Conservation (phyloP, 345 rosid genomes). For the Camelina neglecta region DNA sequence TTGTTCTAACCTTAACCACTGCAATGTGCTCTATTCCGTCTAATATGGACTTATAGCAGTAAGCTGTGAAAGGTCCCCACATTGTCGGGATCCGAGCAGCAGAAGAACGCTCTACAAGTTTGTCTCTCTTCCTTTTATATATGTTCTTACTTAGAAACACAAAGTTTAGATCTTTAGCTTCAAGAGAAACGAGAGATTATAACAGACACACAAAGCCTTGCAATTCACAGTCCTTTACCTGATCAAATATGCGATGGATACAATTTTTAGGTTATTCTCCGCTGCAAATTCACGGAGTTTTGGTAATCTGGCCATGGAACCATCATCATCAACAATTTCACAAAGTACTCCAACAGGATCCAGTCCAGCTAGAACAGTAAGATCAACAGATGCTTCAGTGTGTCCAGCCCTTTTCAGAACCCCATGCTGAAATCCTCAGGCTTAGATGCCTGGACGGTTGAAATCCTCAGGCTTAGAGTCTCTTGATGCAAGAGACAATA, state of each 20-base stretch:
- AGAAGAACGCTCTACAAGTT: conserved; percentile 71
- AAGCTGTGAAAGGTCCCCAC: conserved; percentile 92
- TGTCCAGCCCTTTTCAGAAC: conserved; percentile 94
- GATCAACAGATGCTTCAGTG: conserved; percentile 94
- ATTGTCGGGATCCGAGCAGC: conserved; percentile 85
- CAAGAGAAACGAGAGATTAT: not conserved
- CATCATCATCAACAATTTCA: conserved; percentile 89
- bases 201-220: conserved; percentile 2
- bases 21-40: conserved; percentile 98
- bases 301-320: conserved; percentile 90
- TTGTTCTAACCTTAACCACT: conserved; percentile 90
- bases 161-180: conserved; percentile 20
- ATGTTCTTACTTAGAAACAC: conserved; percentile 47
- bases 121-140: conserved; percentile 85
- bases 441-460: conserved; percentile 91
- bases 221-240: conserved; percentile 48
- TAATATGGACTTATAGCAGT: conserved; percentile 73
- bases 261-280: conserved; percentile 64
- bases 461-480: conserved; percentile 87
- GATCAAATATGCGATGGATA: conserved; percentile 80
- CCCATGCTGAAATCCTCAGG: conserved; percentile 72
- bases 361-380: conserved; percentile 77
- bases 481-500: conserved; percentile 71
- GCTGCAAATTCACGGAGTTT: conserved; percentile 71
- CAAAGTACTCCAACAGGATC: conserved; percentile 81